Evolutionary conservation across 257 asterid genomes (phyloP).

Genomic region (Fraxinus cuspidata): DNA sequence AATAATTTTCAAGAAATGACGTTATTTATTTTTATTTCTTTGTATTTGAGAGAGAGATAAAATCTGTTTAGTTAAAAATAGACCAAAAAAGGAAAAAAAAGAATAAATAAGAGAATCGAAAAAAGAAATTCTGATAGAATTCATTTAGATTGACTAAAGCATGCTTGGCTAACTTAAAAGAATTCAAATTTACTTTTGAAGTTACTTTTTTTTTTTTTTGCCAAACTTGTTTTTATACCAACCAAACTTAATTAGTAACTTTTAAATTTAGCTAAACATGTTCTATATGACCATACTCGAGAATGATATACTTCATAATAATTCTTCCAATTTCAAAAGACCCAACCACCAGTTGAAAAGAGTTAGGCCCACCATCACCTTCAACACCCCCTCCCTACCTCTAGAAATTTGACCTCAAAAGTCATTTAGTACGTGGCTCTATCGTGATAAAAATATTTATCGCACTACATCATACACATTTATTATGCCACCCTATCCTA

Average conservation of each 20-base stretch:
- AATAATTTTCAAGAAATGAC: too few relatives aligned
- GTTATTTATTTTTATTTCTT: too few relatives aligned
- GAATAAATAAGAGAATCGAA: too few relatives aligned
- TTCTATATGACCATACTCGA: not conserved
- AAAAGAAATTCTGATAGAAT: too few relatives aligned
- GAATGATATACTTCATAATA: too few relatives aligned
- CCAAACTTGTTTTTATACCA: not conserved
- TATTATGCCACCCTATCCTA: conserved; percentile 22
- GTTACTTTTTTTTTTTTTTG: not conserved
- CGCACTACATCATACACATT: not conserved
- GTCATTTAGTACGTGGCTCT: not conserved
- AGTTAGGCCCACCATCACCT: too few relatives aligned
- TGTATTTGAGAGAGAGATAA: too few relatives aligned
- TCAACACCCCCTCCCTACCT: too few relatives aligned
- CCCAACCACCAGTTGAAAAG: not conserved
- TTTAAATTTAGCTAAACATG: not conserved
- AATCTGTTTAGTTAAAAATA: too few relatives aligned
- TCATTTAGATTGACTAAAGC: not conserved
- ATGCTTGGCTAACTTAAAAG: not conserved
- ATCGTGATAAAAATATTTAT: conserved; percentile 1
- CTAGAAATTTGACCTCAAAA: not conserved
- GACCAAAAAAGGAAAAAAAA: too few relatives aligned
- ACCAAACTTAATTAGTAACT: not conserved
- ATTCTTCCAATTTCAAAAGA: not conserved
- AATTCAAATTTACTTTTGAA: not conserved